Evolutionary conservation across 805 yeast species (phyloP).

Genomic region (Cyberlindnera maritima): DNA sequence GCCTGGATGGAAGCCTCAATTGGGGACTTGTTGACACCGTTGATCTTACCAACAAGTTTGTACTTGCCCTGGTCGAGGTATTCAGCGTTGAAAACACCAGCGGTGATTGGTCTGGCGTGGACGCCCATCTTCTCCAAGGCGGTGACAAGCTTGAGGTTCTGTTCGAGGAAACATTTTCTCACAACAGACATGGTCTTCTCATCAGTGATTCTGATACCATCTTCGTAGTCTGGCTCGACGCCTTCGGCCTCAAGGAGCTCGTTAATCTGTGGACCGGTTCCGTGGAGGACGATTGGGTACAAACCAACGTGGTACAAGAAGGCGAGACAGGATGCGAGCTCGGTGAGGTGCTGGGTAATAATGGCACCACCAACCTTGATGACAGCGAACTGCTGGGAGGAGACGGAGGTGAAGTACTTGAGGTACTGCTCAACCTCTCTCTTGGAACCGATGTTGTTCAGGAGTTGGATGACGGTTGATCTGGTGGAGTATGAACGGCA

Average conservation of each 20-base stretch:
- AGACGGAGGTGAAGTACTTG: slow-evolving; percentile 93
- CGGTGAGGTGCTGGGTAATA: slow-evolving; percentile 90
- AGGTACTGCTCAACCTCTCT: slow-evolving; percentile 97
- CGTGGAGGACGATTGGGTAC: slow-evolving; percentile 95
- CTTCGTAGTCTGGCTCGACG: slow-evolving; percentile 92
- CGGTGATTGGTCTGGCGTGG: slow-evolving; percentile 96
- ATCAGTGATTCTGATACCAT: slow-evolving; percentile 96
- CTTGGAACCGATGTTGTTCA: slow-evolving; percentile 95
- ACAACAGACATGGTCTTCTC: slow-evolving; percentile 94
- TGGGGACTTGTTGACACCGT: slow-evolving; percentile 81
- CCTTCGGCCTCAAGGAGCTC: slow-evolving; percentile 91
- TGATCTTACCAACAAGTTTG: slow-evolving; percentile 88
- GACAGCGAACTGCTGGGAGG: slow-evolving; percentile 96
- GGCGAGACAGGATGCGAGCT: slow-evolving; percentile 92
- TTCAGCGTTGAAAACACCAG: slow-evolving; percentile 94
- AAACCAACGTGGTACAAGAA: slow-evolving; percentile 96
- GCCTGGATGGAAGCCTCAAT: slow-evolving; percentile 93
- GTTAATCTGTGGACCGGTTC: slow-evolving; percentile 98
- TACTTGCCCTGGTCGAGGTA: slow-evolving; percentile 89
- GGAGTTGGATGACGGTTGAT: slow-evolving; percentile 91
- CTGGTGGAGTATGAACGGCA: slow-evolving; percentile 59
- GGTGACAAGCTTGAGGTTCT: slow-evolving; percentile 89
- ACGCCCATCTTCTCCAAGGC: slow-evolving; percentile 97
- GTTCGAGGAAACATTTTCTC: slow-evolving; percentile 91
- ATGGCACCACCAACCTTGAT: slow-evolving; percentile 99